A percentile compares a stretch with the other conserved stretches of the same genome.
Conservation (phyloP, 352 stramenopile genomes). For the Globisporangium polare region DNA sequence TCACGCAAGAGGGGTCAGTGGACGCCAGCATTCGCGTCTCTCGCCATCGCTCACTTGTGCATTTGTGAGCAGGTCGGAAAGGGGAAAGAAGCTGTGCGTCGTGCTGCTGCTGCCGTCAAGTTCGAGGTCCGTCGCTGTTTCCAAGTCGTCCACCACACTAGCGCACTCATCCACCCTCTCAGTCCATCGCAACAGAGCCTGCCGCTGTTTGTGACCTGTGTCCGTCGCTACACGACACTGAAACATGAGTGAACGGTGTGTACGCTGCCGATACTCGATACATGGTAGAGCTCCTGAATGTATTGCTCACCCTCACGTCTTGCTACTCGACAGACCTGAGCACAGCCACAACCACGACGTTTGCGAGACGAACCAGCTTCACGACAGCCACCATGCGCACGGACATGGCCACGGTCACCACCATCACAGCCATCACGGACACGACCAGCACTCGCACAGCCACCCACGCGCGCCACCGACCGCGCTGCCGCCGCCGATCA, state of each 20-base stretch:
- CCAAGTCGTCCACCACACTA: not conserved
- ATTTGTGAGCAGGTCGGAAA: not conserved
- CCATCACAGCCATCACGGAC: not conserved
- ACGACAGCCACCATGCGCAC: constrained; percentile 1
- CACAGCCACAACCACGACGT: constrained; percentile 1
- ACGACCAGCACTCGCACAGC: constrained; percentile 14
- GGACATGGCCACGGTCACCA: constrained; percentile 1
- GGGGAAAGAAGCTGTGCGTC: not conserved
- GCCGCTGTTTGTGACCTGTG: no score
- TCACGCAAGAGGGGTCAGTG: not conserved
- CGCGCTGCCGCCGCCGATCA: constrained; percentile 44
- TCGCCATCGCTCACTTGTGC: not conserved
- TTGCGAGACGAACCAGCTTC: constrained; percentile 13
- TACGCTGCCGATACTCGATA: not conserved
- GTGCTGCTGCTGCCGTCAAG: not conserved
- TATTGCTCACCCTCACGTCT: not conserved
- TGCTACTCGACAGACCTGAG: constrained; percentile 7
- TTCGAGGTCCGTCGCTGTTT: not conserved
- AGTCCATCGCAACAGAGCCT: not conserved
- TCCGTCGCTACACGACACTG: not conserved
- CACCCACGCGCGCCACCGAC: constrained; percentile 13
- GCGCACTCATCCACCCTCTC: no score
- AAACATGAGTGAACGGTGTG: not conserved
- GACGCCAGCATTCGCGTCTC: not conserved
- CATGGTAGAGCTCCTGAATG: not conserved